Evolutionary conservation across 1,139 yeast genomes (phyloP).

Genomic region (Blastobotrys capitulatus): DNA sequence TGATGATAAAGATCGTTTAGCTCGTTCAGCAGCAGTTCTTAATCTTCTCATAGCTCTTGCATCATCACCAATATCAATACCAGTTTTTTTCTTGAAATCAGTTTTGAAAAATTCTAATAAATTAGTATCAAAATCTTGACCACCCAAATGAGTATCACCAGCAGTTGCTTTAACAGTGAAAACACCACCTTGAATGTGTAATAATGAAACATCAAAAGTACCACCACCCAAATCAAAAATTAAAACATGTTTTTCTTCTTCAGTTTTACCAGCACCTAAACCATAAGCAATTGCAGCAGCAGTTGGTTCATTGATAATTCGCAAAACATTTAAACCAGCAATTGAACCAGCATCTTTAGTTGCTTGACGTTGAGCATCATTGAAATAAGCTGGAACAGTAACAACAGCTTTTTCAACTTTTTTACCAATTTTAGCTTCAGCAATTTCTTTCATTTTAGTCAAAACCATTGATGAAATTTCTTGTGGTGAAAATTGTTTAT

Average conservation of each 20-base stretch:
- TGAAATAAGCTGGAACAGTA: slow-evolving; percentile 96
- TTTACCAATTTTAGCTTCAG: slow-evolving; percentile 92
- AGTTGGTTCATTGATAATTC: slow-evolving; percentile 97
- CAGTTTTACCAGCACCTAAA: slow-evolving; percentile 87
- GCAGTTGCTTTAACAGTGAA: slow-evolving; percentile 97
- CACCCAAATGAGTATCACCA: slow-evolving; percentile 98
- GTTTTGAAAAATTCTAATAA: slow-evolving; percentile 71
- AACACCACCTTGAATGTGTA: slow-evolving; percentile 78
- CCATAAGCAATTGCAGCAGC: slow-evolving; percentile 99
- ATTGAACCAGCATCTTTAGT: slow-evolving; percentile 98
- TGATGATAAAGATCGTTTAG: slow-evolving; percentile 84
- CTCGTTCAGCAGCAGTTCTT: slow-evolving; percentile 90
- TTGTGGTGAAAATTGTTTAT: slow-evolving; percentile 93
- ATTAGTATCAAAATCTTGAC: slow-evolving; percentile 86
- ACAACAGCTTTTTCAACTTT: slow-evolving; percentile 92
- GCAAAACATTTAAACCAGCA: slow-evolving; percentile 92
- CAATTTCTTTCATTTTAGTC: slow-evolving; percentile 96
- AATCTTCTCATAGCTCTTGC: slow-evolving; percentile 84
- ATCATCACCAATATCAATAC: slow-evolving; percentile 65
- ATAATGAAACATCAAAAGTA: slow-evolving; percentile 92
- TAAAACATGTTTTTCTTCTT: slow-evolving; percentile 77
- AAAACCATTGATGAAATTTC: slow-evolving; percentile 96
- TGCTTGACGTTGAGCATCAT: slow-evolving; percentile 97
- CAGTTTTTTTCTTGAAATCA: slow-evolving; percentile 82
- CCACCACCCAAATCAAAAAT: slow-evolving; percentile 98